Evolutionary conservation across 2,329 filamentous ascomycete species (phyloP), one percentile per base, ranked within the genome.

Genomic region (Lasiodiplodia gonubiensis): DNA sequence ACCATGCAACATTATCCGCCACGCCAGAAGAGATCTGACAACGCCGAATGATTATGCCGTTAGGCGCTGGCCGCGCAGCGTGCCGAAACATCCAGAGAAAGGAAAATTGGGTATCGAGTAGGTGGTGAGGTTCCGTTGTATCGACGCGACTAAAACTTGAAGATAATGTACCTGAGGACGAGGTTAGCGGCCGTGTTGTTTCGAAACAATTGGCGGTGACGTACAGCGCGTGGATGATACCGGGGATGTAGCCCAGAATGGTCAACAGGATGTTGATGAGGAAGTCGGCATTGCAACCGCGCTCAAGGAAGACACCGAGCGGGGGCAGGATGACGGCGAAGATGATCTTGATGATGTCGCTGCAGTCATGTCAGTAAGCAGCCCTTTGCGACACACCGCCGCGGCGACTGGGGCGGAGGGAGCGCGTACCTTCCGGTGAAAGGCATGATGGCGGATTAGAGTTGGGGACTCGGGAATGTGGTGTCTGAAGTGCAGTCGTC

Each of bases 251-350:
- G 77, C 79, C 77, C 25, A 79, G 73, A 67, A 77, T 72, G 74
- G 92, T 96, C 82, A 96, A 84, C 76, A 93, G 86, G 81, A 97
- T 92, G 89, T 96, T 97, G 88, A 97, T 96, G 81, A 94, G 85
- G 76, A 97, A 85, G 79, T 97, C 92, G 72, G 90, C 88, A 78
- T 90, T 90, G 83, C 93, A 97, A 75, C 93, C 93, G 74, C 91
- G 89, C 90, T 97, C 93, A 73, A 97, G 91, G 87, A 97, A 95
- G 79, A 97, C 93, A 84, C 93, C 93, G 67, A 97, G 83, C 78
- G 93, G 93, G 67, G 93, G 93, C 72, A 97, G 88, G 83, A 97
- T 84, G 85, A 97, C 85, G 85, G 93, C 93, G 83, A 97, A 86
- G 82, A 97, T 87, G 85, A 92, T 90, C 84, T 92, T 92, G 88